Conservation (phyloP, 805 yeast species). For the Nakazawaea molendinolei region DNA sequence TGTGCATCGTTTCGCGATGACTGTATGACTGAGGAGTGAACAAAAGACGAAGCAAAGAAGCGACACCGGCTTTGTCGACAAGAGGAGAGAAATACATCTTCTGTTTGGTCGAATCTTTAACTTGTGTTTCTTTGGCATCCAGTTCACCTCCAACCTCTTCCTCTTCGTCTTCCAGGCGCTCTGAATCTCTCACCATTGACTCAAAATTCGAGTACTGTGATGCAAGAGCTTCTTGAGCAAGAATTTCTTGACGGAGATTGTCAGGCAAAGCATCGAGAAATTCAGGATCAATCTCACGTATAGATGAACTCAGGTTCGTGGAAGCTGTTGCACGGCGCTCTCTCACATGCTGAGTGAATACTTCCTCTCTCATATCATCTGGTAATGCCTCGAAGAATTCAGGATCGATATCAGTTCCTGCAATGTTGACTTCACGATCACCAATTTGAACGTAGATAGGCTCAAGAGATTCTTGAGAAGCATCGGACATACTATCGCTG, state of each 20-base stretch:
- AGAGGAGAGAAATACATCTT: slow-evolving; percentile 53
- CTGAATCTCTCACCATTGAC: slow-evolving; percentile 6
- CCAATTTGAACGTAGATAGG: slow-evolving; percentile 72
- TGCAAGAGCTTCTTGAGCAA: slow-evolving; percentile 48
- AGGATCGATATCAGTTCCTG: slow-evolving; percentile 89
- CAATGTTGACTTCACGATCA: slow-evolving; percentile 73
- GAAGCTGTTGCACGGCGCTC: slow-evolving; percentile 59
- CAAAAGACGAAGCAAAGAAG: slow-evolving; percentile 61
- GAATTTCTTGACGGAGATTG: slow-evolving; percentile 50
- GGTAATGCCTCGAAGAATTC: slow-evolving; percentile 87
- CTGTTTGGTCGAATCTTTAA: slow-evolving; percentile 22
- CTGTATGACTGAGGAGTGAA: slow-evolving; percentile 65
- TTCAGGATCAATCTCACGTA: slow-evolving; percentile 70
- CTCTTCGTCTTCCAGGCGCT: slow-evolving; percentile 18
- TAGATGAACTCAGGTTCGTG: slow-evolving; percentile 29
- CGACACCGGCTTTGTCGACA: slow-evolving; percentile 69
- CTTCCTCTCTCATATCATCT: slow-evolving; percentile 90
- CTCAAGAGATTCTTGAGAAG: slow-evolving; percentile 21
- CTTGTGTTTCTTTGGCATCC: slow-evolving; percentile 4
- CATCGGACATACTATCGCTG: slow-evolving; percentile 2
- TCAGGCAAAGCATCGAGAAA: slow-evolving; percentile 79
- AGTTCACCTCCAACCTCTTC: slow-evolving; percentile 11
- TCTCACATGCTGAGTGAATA: slow-evolving; percentile 74
- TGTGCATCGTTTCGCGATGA: slow-evolving; percentile 58
- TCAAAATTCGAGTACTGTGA: slow-evolving; percentile 26